A percentile compares a stretch with the other conserved stretches of the same genome.
Evolutionary conservation across 768 basidiomycete species (phyloP).

Genomic region (Cystofilobasidium capitatum): DNA sequence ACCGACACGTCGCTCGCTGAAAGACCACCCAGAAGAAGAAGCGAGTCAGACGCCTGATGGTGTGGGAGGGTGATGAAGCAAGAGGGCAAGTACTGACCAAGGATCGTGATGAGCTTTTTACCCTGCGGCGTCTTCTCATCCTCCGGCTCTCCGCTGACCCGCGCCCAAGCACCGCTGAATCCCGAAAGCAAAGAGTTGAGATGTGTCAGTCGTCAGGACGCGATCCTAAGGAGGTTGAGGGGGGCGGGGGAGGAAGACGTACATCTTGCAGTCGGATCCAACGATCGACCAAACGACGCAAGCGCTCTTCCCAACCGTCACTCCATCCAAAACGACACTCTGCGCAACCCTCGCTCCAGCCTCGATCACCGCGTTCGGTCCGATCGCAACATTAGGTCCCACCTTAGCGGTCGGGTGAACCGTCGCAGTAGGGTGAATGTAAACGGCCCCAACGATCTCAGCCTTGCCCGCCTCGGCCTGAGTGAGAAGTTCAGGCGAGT

Average conservation of each 20-base stretch:
- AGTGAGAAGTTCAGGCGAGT: constrained; percentile 39
- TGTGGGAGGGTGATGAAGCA: too few relatives aligned
- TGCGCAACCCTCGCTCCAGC: constrained; percentile 42
- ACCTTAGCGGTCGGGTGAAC: constrained; percentile 43
- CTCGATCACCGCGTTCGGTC: constrained; percentile 38
- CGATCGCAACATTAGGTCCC: constrained; percentile 41
- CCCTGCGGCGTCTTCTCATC: constrained; percentile 31
- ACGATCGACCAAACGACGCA: constrained; percentile 42
- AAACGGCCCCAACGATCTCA: constrained; percentile 41
- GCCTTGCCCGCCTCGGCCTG: constrained; percentile 20
- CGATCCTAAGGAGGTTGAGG: neutral
- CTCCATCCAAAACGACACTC: constrained; percentile 42
- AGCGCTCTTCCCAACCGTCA: constrained; percentile 39
- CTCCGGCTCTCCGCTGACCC: constrained; percentile 41
- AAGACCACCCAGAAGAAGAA: neutral
- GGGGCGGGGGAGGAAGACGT: neutral
- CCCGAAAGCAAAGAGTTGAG: too few relatives aligned
- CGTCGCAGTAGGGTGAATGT: constrained; percentile 42
- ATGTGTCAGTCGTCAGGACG: neutral
- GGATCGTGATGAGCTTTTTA: constrained; percentile 42
- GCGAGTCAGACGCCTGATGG: too few relatives aligned
- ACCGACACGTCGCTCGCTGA: constrained; percentile 43
- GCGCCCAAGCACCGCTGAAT: constrained; percentile 41
- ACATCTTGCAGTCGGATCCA: constrained; percentile 41
- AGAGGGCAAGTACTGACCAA: constrained; percentile 36